Evolutionary conservation across 306 rosid species (phyloP), one percentile per base, ranked within the genome.

Genomic region (Gleditsia sinensis): DNA sequence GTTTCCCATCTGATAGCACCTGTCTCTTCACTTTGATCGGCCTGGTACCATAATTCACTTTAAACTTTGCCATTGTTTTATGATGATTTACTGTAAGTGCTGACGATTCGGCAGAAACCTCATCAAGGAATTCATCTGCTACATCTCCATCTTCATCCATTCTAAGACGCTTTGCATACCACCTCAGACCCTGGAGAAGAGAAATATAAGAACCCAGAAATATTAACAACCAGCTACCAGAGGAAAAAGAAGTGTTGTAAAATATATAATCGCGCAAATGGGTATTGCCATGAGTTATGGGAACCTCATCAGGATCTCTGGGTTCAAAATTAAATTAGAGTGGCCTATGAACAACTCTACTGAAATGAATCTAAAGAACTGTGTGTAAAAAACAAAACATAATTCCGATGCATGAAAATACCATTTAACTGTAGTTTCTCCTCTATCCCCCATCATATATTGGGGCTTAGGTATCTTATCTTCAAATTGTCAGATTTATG

Each of bases 61-160:
- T 83, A 86, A 90, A 91, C 76, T 79, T 85, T 6, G 90, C 48
- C 6, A 69, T 16, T 53, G 80, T 69, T 78, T 71, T 82, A 23
- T 73, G 83, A 71, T 65, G 78, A 65, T 74, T 80, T 58, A 68
- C 84, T 13, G 57, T 40, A 32, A 20, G 45, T 27, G 82, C 37
- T 34, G 66, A 65, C 16, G 27, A 50, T 70, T 71, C 80, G 3
- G 81, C 77, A 55, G 71, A 54, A 50, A 91, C 84, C 85, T 94
- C 95, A 1, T 87, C 93, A 9, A 89, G 73, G 83, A 94, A 94
- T 64, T 86, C 87, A 23, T 91, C 88, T 0, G 98, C 98, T 20
- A 89, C 85, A 79, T 91, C 96, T 78, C 98, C 98, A 76, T 94
- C 98, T 73, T 88, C 95, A 63, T 94, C 97, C 24, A 94, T 84